These are phyloP conservation scores for Scheffersomyces segobiensis DNA, from an alignment of 1,139 yeast genomes.

Conservation along the genomic window DNA sequence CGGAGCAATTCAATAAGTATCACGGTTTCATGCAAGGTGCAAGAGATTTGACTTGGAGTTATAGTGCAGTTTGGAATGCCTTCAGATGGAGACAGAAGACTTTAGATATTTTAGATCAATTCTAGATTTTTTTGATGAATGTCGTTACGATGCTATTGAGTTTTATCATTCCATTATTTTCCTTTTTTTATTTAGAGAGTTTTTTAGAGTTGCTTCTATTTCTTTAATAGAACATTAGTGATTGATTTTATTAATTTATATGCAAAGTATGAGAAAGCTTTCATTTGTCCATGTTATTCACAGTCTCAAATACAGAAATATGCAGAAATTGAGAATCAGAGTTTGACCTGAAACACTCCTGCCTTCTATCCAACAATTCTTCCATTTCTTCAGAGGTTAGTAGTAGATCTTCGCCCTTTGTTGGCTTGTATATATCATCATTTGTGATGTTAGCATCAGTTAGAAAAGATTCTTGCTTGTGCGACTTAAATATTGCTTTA, in stretches of 20 bases:
- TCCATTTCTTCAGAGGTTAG: constrained; percentile 43
- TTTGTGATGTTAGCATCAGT: constrained; percentile 11
- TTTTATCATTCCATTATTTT: background rate
- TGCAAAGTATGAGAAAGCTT: background rate
- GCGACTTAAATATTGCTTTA: constrained; percentile 18
- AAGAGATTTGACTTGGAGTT: constrained; percentile 85
- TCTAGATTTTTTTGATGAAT: constrained; percentile 1
- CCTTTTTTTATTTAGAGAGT: background rate
- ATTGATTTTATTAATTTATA: background rate
- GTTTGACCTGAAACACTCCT: constrained; percentile 38
- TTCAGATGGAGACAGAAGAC: constrained; percentile 59
- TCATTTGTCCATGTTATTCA: constrained; percentile 35
- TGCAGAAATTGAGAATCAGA: constrained; percentile 33
- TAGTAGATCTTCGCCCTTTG: constrained; percentile 11
- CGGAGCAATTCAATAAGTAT: constrained; percentile 83
- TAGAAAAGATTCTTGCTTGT: constrained; percentile 8
- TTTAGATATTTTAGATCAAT: constrained; percentile 7
- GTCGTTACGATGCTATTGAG: background rate
- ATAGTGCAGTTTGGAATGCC: constrained; percentile 75
- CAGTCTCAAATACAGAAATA: constrained; percentile 54
- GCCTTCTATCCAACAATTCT: constrained; percentile 56
- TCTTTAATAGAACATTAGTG: background rate
- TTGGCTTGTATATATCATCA: constrained; percentile 8
- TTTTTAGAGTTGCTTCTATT: background rate
- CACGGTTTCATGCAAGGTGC: constrained; percentile 92